Percentiles rank a stretch among this genome's conserved stretches.
Conservation (phyloP, 225 moss, liverwort and hornwort species). For the Pseudisothecium myosuroides region DNA sequence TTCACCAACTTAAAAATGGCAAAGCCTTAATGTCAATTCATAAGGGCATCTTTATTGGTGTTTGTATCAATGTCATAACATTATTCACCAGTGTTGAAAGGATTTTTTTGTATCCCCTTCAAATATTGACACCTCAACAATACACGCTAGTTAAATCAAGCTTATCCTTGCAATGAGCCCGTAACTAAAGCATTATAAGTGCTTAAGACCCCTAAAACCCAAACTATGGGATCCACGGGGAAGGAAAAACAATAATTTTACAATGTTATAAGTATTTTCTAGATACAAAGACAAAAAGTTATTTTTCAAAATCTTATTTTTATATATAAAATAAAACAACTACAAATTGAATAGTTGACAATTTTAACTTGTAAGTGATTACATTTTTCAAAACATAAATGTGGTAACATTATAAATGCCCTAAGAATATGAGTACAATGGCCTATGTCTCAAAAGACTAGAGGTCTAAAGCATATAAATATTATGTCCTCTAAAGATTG, state of each 20-base stretch:
- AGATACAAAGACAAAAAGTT: not conserved
- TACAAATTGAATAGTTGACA: not conserved
- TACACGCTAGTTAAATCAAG: too few relatives aligned
- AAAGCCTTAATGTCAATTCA: too few relatives aligned
- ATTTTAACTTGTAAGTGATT: not conserved
- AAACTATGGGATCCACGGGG: accelerated
- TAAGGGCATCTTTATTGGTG: too few relatives aligned
- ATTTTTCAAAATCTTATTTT: not conserved
- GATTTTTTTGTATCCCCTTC: too few relatives aligned
- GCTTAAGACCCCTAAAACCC: not conserved
- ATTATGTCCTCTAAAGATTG: not conserved
- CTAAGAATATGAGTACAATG: accelerated
- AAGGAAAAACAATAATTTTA: not conserved
- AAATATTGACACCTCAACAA: too few relatives aligned
- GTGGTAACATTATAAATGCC: not conserved
- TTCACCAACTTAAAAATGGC: too few relatives aligned
- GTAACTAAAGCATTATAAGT: too few relatives aligned
- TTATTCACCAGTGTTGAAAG: too few relatives aligned
- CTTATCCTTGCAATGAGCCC: too few relatives aligned
- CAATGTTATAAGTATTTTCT: not conserved
- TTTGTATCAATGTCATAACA: too few relatives aligned
- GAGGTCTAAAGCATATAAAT: not conserved
- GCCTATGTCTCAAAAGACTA: not conserved
- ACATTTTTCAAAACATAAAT: not conserved
- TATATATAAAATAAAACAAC: not conserved